Conservation (phyloP, 2,329 filamentous ascomycete genomes). For the Dactylellina cionopaga region DNA sequence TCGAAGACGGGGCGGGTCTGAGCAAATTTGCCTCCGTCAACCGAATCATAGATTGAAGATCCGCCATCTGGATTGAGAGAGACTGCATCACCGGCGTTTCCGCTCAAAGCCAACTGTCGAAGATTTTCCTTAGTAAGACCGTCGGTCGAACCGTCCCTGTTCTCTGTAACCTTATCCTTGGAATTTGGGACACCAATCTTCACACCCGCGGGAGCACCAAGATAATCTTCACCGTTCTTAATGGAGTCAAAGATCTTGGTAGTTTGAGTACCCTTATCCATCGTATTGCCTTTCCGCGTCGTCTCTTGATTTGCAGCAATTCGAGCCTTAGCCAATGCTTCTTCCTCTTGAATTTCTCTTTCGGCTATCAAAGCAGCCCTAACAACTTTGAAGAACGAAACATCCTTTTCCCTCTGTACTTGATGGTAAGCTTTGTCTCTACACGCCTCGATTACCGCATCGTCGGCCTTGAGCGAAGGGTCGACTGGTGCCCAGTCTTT, state of each 20-base stretch:
- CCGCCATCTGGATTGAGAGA: not conserved
- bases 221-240: constrained; percentile 50
- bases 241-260: constrained; percentile 46
- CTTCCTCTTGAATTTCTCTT: constrained; percentile 11
- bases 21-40: constrained; percentile 35
- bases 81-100: not conserved
- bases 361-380: constrained; percentile 39
- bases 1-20: constrained; percentile 41
- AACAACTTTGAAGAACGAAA: constrained; percentile 36
- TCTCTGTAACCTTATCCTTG: not conserved
- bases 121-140: constrained; percentile 30
- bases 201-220: constrained; percentile 33
- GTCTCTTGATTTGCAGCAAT: constrained; percentile 26
- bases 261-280: constrained; percentile 38
- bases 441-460: constrained; percentile 36
- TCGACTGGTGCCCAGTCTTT: constrained; percentile 42
- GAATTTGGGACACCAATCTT: constrained; percentile 17
- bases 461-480: constrained; percentile 42
- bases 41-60: constrained; percentile 4
- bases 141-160: not conserved
- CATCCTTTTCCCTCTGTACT: constrained; percentile 23
- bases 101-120: not conserved
- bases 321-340: constrained; percentile 4
- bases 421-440: constrained; percentile 30
- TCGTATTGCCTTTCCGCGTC: constrained; percentile 15